Conservation (phyloP, 192 early-diverging fungal genomes). For the Coemansia sp. region DNA sequence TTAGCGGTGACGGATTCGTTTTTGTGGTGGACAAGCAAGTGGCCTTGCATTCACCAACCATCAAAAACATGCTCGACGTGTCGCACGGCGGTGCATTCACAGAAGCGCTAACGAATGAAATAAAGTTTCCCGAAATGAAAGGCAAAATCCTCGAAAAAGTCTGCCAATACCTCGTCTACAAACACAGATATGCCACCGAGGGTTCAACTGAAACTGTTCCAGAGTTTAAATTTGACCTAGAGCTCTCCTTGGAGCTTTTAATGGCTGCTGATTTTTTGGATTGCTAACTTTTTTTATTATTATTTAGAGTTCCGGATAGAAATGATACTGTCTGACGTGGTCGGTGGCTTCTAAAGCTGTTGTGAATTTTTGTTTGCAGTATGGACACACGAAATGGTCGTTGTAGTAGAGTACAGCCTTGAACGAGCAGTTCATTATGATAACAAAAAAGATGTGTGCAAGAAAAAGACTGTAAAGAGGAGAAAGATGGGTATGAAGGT, state of each 20-base stretch:
- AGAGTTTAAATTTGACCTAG: conserved; percentile 85
- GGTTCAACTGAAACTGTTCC: conserved; percentile 55
- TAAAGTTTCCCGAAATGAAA: conserved; percentile 90
- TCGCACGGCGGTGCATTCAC: conserved; percentile 77
- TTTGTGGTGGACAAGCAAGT: conserved; percentile 84
- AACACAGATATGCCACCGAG: conserved; percentile 57
- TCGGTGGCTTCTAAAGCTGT: neutral
- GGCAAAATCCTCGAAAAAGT: conserved; percentile 90
- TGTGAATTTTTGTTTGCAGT: neutral
- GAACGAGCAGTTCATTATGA: neutral
- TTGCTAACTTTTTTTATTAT: conserved; percentile 59
- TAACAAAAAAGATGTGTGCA: too few relatives aligned
- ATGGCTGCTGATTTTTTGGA: conserved; percentile 97
- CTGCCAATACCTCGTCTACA: conserved; percentile 93
- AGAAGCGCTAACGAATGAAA: conserved; percentile 83
- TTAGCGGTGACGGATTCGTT: conserved; percentile 86
- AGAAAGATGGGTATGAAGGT: too few relatives aligned
- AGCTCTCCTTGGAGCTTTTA: conserved; percentile 84
- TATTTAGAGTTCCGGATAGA: neutral
- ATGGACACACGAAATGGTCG: neutral
- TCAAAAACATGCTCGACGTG: conserved; percentile 90
- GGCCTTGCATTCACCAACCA: conserved; percentile 88
- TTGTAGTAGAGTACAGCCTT: neutral
- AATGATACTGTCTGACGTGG: neutral
- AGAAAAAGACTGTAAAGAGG: too few relatives aligned